These are phyloP conservation scores for Dendrobium catenatum DNA, from an alignment of 106 monocot species.

Conservation along the genomic window DNA sequence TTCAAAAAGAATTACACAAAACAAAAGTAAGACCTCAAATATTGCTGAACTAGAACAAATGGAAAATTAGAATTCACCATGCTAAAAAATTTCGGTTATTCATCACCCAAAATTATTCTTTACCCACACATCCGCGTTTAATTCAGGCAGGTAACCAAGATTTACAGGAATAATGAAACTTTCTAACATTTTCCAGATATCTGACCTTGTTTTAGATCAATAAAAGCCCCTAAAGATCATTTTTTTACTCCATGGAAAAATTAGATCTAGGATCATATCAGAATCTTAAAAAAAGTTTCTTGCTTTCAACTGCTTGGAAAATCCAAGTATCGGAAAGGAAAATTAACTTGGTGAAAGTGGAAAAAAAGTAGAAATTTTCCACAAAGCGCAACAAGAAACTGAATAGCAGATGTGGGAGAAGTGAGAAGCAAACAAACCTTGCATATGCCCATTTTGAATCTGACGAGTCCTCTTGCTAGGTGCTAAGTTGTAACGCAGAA, in stretches of 20 bases:
- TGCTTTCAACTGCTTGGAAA: constrained; percentile 12
- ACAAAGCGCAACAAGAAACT: background rate
- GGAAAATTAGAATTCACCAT: background rate
- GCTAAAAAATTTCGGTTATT: background rate
- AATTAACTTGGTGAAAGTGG: background rate
- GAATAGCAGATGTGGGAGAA: background rate
- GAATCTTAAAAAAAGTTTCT: constrained; percentile 18
- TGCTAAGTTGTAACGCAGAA: constrained; percentile 13
- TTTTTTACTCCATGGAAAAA: background rate
- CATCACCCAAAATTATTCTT: background rate
- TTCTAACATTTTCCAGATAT: background rate
- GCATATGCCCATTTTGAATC: constrained; percentile 18
- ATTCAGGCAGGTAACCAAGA: background rate
- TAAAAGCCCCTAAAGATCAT: background rate
- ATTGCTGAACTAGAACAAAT: background rate
- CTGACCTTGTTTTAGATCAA: background rate
- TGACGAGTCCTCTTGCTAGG: constrained; percentile 43
- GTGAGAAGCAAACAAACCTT: constrained; percentile 23
- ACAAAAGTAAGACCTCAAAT: no score
- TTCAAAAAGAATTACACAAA: background rate
- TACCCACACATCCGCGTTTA: background rate
- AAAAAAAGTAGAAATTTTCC: background rate
- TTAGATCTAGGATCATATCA: background rate
- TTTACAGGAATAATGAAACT: background rate
- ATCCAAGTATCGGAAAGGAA: background rate